A percentile compares a stretch with the other conserved stretches of the same genome.
Conservation (phyloP, 352 stramenopile species). For the Phytophthora cryptogea region DNA sequence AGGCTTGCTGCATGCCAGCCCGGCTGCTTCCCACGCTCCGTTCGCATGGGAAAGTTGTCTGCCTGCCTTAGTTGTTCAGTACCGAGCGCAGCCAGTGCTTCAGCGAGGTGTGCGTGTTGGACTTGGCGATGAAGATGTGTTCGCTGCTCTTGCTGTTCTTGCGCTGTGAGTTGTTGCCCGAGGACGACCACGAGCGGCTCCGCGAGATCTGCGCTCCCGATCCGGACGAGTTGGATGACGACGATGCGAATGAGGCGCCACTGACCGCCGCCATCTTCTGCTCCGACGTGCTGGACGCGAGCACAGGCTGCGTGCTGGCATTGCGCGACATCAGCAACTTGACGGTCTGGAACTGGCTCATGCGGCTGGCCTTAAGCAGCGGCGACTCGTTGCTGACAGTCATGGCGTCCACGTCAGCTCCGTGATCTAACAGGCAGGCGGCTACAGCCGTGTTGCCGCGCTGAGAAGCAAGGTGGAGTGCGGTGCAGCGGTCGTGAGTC, state of each 20-base stretch:
- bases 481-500: constrained; percentile 67
- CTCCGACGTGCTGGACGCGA: constrained; percentile 24
- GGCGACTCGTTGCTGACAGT: constrained; percentile 70
- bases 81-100: constrained; percentile 74
- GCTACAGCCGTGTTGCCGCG: constrained; percentile 75
- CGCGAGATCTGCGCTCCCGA: constrained; percentile 25
- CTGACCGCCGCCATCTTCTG: constrained; percentile 28
- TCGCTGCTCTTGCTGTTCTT: constrained; percentile 42
- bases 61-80: constrained; percentile 48
- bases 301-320: constrained; percentile 36
- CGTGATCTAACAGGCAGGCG: constrained; percentile 66
- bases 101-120: constrained; percentile 72
- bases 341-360: constrained; percentile 81
- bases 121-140: constrained; percentile 65
- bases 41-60: constrained; percentile 12
- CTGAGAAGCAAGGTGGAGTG: constrained; percentile 79
- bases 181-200: constrained; percentile 37
- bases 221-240: constrained; percentile 19
- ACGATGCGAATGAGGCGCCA: constrained; percentile 32
- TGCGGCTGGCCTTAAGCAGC: constrained; percentile 80
- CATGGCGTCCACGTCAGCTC: constrained; percentile 67
- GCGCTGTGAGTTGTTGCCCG: constrained; percentile 25
- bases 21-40: constrained; percentile 19
- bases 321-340: constrained; percentile 69
- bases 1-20: constrained; percentile 18